Evolutionary conservation across 164 flowering plant species (phyloP).

Genomic region (Stephania japonica): DNA sequence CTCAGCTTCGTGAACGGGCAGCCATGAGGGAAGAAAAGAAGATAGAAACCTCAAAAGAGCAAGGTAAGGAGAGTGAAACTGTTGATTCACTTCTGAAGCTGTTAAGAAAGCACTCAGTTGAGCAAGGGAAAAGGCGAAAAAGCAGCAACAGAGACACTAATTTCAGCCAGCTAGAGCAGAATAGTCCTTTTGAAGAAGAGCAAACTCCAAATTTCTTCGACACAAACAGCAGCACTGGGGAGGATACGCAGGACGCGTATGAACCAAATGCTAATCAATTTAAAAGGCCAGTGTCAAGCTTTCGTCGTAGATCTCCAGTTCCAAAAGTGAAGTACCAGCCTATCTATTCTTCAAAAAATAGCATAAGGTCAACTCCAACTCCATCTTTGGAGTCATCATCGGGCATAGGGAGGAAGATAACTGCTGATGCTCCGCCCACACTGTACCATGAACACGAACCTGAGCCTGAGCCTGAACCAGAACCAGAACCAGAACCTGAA

Average conservation of each 20-base stretch:
- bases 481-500: constrained; percentile 19
- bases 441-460: constrained; percentile 15
- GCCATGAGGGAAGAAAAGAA: constrained; percentile 69
- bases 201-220: constrained; percentile 30
- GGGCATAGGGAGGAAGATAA: constrained; percentile 25
- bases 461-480: constrained; percentile 22
- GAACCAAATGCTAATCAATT: constrained; percentile 21
- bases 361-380: constrained; percentile 15
- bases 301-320: constrained; percentile 69
- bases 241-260: constrained; percentile 31
- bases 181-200: constrained; percentile 28
- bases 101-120: constrained; percentile 66
- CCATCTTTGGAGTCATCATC: constrained; percentile 15
- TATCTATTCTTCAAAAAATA: constrained; percentile 27
- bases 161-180: constrained; percentile 33
- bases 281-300: constrained; percentile 60
- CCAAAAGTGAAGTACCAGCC: constrained; percentile 56
- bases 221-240: constrained; percentile 27
- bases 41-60: constrained; percentile 45
- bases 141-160: constrained; percentile 23
- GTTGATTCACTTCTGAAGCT: constrained; percentile 83
- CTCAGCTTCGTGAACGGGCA: constrained; percentile 75
- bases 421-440: constrained; percentile 18
- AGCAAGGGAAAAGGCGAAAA: constrained; percentile 47
- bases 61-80: constrained; percentile 61